phyloP scores from a whole-genome alignment of 352 stramenopile genomes.

The Pythium plurisporium region DNA sequence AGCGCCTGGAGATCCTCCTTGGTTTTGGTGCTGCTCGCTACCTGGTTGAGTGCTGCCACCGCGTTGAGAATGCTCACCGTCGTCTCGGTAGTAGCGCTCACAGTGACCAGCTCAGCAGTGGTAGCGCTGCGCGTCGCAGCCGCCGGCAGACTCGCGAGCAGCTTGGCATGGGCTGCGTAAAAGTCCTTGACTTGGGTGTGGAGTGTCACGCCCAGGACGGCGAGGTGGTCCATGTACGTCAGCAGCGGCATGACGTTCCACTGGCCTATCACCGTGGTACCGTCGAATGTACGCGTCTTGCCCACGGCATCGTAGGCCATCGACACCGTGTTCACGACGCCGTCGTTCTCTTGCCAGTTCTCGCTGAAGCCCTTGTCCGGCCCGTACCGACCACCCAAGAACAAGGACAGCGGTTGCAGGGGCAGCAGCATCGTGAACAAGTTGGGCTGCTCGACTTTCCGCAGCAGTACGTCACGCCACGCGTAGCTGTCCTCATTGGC shows the following conservation, averaged over 20 bases:
- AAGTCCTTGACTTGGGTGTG: conserved; percentile 1
- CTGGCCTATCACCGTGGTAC: conserved; percentile 11
- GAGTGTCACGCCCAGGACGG: conserved; percentile 4
- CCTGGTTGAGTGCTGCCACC: conserved; percentile 33
- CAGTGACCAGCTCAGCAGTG: too few relatives aligned
- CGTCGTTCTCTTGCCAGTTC: conserved; percentile 33
- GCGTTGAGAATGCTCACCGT: conserved; percentile 23
- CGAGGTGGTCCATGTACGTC: conserved; percentile 20
- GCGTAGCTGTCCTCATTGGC: conserved; percentile 30
- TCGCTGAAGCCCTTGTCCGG: conserved; percentile 26
- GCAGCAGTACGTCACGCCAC: conserved; percentile 27
- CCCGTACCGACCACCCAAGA: conserved; percentile 35
- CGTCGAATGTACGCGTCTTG: conserved; percentile 24
- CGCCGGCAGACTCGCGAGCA: conserved; percentile 11
- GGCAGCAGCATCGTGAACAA: conserved; percentile 27
- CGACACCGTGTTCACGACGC: conserved; percentile 24
- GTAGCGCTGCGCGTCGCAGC: too few relatives aligned
- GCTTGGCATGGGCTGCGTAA: conserved; percentile 8
- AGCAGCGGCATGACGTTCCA: too few relatives aligned
- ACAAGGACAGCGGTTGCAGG: conserved; percentile 29
- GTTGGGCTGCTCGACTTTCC: conserved; percentile 41
- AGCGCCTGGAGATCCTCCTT: conserved; percentile 32
- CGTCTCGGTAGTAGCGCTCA: conserved; percentile 18
- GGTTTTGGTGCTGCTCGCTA: conserved; percentile 30
- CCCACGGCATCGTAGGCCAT: too few relatives aligned